A percentile compares a stretch with the other conserved stretches of the same genome.
Conservation (phyloP, 306 rosid species). For the Pterocarpus santalinus region DNA sequence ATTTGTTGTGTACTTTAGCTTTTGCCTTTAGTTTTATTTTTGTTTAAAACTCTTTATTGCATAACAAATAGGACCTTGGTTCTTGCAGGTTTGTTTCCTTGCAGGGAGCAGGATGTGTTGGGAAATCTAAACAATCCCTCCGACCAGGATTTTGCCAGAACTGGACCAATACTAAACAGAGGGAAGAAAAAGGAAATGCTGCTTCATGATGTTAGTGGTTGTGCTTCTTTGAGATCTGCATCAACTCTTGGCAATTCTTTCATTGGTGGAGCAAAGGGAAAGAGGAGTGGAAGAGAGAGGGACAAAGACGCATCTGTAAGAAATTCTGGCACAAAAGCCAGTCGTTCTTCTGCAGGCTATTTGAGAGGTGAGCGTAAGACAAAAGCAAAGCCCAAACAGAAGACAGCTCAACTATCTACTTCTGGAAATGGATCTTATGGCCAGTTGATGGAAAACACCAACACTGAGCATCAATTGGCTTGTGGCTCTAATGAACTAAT, state of each 20-base stretch:
- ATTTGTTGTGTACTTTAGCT: constrained; percentile 17
- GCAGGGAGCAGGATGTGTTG: constrained; percentile 54
- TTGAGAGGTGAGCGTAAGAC: constrained; percentile 71
- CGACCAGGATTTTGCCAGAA: constrained; percentile 62
- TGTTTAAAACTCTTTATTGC: constrained; percentile 1
- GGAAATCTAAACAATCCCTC: constrained; percentile 60
- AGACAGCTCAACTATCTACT: constrained; percentile 65
- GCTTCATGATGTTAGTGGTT: constrained; percentile 80
- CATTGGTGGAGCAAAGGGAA: constrained; percentile 71
- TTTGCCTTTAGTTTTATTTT: constrained; percentile 39
- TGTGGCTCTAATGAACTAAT: constrained; percentile 53
- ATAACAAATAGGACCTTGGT: constrained; percentile 39
- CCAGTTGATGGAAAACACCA: constrained; percentile 51
- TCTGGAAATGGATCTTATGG: constrained; percentile 64
- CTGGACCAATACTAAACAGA: constrained; percentile 65
- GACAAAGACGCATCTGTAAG: constrained; percentile 63
- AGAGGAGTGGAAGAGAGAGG: constrained; percentile 83
- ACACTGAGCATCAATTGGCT: constrained; percentile 53
- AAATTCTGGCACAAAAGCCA: constrained; percentile 59
- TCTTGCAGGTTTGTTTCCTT: constrained; percentile 66
- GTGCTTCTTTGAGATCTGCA: constrained; percentile 59
- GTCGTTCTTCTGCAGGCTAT: constrained; percentile 61
- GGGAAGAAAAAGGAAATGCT: constrained; percentile 82
- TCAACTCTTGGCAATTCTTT: constrained; percentile 61
- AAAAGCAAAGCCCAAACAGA: constrained; percentile 83